phyloP scores from a whole-genome alignment of 345 rosid genomes.

The Passiflora organensis region DNA sequence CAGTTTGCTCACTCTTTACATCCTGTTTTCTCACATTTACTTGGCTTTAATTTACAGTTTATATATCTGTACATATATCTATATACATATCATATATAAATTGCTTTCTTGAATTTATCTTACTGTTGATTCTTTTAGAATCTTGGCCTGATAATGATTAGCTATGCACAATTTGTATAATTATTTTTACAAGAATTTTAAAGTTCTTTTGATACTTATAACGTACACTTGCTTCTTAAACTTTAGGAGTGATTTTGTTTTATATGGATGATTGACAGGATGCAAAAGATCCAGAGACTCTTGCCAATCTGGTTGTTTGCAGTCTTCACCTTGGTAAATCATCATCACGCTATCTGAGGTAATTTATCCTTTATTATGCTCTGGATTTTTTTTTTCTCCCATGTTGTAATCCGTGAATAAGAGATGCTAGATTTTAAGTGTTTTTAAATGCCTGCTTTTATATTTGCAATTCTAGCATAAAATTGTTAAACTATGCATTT shows the following conservation, averaged over 20 bases:
- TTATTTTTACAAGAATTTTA: neutral
- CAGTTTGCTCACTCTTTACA: too few relatives aligned
- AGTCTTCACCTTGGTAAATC: constrained; percentile 93
- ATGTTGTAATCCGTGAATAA: neutral
- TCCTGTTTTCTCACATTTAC: too few relatives aligned
- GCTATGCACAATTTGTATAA: too few relatives aligned
- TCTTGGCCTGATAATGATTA: too few relatives aligned
- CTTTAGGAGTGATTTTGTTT: neutral
- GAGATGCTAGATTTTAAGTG: neutral
- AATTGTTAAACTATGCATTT: too few relatives aligned
- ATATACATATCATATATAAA: too few relatives aligned
- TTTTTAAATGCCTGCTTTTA: constrained; percentile 1
- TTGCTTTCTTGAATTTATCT: too few relatives aligned
- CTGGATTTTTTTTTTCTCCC: neutral
- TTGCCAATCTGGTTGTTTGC: constrained; percentile 87
- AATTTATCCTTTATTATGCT: constrained; percentile 7
- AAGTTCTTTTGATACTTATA: neutral
- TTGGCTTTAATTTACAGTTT: too few relatives aligned
- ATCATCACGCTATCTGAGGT: constrained; percentile 84
- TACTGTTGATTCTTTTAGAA: too few relatives aligned
- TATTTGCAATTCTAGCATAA: neutral
- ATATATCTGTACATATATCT: too few relatives aligned
- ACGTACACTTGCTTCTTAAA: too few relatives aligned
- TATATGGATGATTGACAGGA: constrained; percentile 43
- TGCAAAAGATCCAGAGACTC: constrained; percentile 94